Evolutionary conservation across 2,329 filamentous ascomycete genomes (phyloP), one percentile per base, ranked within the genome.

Genomic region (Neospermospora avenae): DNA sequence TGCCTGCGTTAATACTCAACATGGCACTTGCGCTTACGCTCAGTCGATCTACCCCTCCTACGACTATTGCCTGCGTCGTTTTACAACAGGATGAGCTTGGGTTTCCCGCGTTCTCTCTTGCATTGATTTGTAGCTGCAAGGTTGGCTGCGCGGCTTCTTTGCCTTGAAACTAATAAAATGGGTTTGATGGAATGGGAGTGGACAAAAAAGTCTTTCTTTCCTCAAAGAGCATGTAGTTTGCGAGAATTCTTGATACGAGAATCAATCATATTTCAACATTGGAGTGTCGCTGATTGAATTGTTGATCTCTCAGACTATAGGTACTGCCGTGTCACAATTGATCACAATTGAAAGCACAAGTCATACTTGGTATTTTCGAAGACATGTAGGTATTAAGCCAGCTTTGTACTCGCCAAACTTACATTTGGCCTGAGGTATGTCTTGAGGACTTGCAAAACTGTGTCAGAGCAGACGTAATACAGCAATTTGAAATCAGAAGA

Each of bases 61-160:
- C 48, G 48, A 22, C 11, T 11, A 11, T 35, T 37, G 18, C 48
- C 13, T 22, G 10, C 31, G 31, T 37, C 8, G 18, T 14, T 22
- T 18, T 35, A 11, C 28, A 35, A 51, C 28, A 2, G 28, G 31
- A 28, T 4, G 31, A 51, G 31, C 31, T 22, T 35, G 31, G 22
- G 31, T 14, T 7, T 51, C 48, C n/a, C 28, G 31, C 34, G 31
- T 37, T 18, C 18, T 37, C 22, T 35, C 28, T 13, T 51, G 48
- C 63, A 59, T 61, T 61, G 61, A 64, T 49, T 62, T 59, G 56
- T 60, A 55, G 62, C 62, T 56, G 61, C 46, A 49, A 22, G 59
- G 51, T 64, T 49, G 61, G 61, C 55, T 58, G 48, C 39, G 56
- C 54, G 18, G 35, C 46, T 51, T 57, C 55, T 34, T 62, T 57